Percentiles rank a stretch among this genome's conserved stretches.
These are phyloP conservation scores for Camelina hispida DNA, from an alignment of 345 rosid genomes.

Conservation along the genomic window DNA sequence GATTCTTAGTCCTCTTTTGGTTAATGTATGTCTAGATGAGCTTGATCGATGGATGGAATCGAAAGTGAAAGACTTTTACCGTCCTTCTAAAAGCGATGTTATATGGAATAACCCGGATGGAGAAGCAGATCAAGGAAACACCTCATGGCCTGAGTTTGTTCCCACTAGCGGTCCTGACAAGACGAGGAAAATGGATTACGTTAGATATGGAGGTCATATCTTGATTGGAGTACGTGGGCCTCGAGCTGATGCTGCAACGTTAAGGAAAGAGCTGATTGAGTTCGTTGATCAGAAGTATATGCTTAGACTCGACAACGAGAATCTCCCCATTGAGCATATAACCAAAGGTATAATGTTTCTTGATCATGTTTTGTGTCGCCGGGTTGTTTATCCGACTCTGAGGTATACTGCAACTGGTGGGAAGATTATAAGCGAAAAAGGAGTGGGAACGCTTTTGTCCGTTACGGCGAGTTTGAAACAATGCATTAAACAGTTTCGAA, in stretches of 20 bases:
- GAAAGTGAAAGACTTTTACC: slow-evolving; percentile 86
- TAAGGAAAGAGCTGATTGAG: slow-evolving; percentile 92
- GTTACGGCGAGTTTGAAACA: slow-evolving; percentile 96
- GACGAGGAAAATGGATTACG: slow-evolving; percentile 86
- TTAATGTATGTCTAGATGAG: slow-evolving; percentile 90
- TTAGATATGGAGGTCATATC: slow-evolving; percentile 91
- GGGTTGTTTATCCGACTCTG: slow-evolving; percentile 96
- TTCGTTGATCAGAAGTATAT: slow-evolving; percentile 89
- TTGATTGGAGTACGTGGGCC: slow-evolving; percentile 94
- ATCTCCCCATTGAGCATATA: slow-evolving; percentile 90
- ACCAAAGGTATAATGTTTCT: slow-evolving; percentile 98
- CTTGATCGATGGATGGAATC: slow-evolving; percentile 87
- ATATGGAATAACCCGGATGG: slow-evolving; percentile 95
- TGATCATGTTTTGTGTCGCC: slow-evolving; percentile 92
- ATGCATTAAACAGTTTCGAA: slow-evolving; percentile 91
- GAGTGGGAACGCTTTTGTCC: slow-evolving; percentile 93
- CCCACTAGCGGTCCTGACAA: slow-evolving; percentile 99
- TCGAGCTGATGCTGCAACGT: slow-evolving; percentile 88
- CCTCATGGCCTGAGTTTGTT: slow-evolving; percentile 98
- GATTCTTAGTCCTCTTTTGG: slow-evolving; percentile 87
- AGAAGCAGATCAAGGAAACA: slow-evolving; percentile 90
- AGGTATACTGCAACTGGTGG: slow-evolving; percentile 96
- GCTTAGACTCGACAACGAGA: slow-evolving; percentile 91
- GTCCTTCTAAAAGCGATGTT: slow-evolving; percentile 88
- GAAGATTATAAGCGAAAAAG: slow-evolving; percentile 96